Percentiles rank a stretch among this genome's conserved stretches.
Evolutionary conservation across 116 monocot species (phyloP).

Genomic region (Dioscorea cayenensis): DNA sequence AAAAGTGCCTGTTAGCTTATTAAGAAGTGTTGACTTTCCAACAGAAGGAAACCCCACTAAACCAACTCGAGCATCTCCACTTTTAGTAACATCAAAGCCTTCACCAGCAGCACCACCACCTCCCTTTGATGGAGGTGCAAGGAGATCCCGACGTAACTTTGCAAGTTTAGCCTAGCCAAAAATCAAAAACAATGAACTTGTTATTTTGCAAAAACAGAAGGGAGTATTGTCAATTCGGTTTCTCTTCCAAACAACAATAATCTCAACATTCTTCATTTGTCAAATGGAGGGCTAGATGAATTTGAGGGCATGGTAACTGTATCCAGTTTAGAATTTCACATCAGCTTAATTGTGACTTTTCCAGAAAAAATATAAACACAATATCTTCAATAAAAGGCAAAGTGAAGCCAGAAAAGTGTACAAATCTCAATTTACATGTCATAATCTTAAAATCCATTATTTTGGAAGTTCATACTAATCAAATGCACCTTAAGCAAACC

Average conservation of each 20-base stretch:
- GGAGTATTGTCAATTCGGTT: background rate
- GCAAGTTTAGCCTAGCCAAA: conserved; percentile 85
- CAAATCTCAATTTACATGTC: background rate
- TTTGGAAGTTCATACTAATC: background rate
- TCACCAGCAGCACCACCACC: conserved; percentile 88
- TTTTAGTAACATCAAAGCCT: conserved; percentile 99
- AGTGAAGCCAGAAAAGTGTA: background rate
- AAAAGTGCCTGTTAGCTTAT: conserved; percentile 94
- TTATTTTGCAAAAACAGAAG: background rate
- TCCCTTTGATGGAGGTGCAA: conserved; percentile 72
- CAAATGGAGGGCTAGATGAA: background rate
- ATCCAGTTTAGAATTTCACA: background rate
- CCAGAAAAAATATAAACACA: background rate
- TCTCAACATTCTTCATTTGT: background rate
- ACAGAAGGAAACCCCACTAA: conserved; percentile 98
- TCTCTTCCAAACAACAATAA: too few species aligned
- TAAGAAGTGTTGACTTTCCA: conserved; percentile 95
- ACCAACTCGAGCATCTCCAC: conserved; percentile 96
- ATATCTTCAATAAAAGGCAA: background rate
- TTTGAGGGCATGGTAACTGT: background rate
- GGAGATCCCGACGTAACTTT: conserved; percentile 82
- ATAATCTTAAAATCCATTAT: background rate
- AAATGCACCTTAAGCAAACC: conserved; percentile 77
- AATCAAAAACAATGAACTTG: background rate
- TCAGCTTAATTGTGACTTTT: background rate